A percentile compares a stretch with the other conserved stretches of the same genome.
Evolutionary conservation across 2,329 filamentous ascomycete species (phyloP).

Genomic region (Pseudogymnoascus sp.): DNA sequence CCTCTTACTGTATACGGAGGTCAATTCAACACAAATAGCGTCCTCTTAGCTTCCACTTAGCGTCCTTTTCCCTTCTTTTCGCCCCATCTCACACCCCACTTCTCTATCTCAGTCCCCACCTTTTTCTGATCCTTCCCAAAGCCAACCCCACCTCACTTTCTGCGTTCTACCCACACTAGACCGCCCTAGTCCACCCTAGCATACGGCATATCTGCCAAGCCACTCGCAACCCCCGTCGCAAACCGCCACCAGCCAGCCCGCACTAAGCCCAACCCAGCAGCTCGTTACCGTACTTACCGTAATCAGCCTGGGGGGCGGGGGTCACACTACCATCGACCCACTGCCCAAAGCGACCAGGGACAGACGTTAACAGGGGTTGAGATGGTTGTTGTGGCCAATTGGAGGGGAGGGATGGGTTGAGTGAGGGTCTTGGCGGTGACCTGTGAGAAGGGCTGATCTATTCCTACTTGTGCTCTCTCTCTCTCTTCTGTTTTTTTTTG

Average conservation of each 20-base stretch:
- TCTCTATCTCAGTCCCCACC: not conserved
- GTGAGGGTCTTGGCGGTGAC: too few relatives aligned
- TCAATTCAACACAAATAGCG: slow-evolving; percentile 5
- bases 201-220: not conserved
- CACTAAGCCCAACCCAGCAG: not conserved
- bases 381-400: not conserved
- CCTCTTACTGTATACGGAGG: slow-evolving; percentile 1
- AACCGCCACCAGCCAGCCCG: not conserved
- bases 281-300: not conserved
- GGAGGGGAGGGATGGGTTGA: too few relatives aligned
- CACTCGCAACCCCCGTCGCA: not conserved
- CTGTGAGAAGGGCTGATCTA: not conserved
- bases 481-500: not conserved
- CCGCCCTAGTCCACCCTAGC: too few relatives aligned
- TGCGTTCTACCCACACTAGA: too few relatives aligned
- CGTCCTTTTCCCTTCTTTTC: not conserved
- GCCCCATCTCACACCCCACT: not conserved
- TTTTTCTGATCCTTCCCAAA: not conserved
- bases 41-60: not conserved
- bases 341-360: not conserved
- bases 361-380: not conserved
- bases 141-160: not conserved
- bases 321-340: not conserved
- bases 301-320: not conserved
- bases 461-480: not conserved